Base-by-base conservation (phyloP, 305 asterid genomes). In the Solanum hybrid region DNA sequence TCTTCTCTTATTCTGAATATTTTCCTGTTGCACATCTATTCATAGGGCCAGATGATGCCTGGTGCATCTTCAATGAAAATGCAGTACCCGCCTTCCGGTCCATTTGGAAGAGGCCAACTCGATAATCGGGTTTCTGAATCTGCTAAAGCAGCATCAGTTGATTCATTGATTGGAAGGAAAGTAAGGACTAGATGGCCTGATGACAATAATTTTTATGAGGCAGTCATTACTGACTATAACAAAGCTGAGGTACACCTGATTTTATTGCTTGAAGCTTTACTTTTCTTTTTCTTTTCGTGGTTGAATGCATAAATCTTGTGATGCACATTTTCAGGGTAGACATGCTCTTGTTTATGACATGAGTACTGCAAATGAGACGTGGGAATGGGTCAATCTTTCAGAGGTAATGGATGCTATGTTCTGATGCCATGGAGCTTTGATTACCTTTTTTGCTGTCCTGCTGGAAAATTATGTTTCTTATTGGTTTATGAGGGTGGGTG, bases 151-250 rank as follows among this genome's bases (percentile, higher is more conserved):
- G 95, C 91, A 89, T 77, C 95, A 82, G 89, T 89, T 89, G 92
- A 94, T 91, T 90, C 95, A 24, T 92, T 95, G 93, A 89, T 97
- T 75, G 99, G 99, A 88, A 93, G 95, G 93, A 97, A 90, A 95
- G 96, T 96, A 87, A 94, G 95, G 92, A 97, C 97, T 34, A 92
- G 97, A 90, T 96, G 98, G 98, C 98, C 99, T 81, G 99, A 95
- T 85, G 99, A 96, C 93, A 96, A 96, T 90, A 96, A 90, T 90
- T 97, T 97, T 80, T 97, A 97, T 91, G 99, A 96, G 91, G 99
- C 98, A 88, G 92, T 95, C 83, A 96, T 97, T 86, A 93, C 97
- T 79, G 94, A 94, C 90, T 96, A 95, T 89, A 92, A 96, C 92
- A 93, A 94, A 51, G 89, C 61, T 31, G 95, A 95, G 97, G 99